Conservation (phyloP, 768 basidiomycete genomes). For the Hysterangium stoloniferum region DNA sequence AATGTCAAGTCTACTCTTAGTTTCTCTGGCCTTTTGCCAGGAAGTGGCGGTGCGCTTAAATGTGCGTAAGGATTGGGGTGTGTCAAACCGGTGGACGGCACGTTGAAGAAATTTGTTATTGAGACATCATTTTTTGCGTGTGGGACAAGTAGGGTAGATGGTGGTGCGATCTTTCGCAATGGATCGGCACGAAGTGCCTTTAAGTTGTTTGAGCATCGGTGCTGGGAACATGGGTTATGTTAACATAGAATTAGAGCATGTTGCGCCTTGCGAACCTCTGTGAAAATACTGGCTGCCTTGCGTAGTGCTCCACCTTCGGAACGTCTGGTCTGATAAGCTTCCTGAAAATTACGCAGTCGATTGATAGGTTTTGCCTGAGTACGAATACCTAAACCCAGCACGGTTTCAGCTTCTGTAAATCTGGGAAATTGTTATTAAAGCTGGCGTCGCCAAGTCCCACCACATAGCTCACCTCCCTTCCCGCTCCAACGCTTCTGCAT, state of each 20-base stretch:
- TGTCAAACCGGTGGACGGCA: neutral
- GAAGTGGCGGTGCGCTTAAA: slow-evolving; percentile 63
- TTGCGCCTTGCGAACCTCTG: neutral
- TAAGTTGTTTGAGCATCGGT: neutral
- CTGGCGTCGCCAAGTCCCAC: slow-evolving; percentile 11
- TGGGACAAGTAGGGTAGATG: neutral
- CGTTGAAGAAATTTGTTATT: slow-evolving; percentile 18
- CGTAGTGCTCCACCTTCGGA: slow-evolving; percentile 7
- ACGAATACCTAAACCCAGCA: slow-evolving; percentile 77
- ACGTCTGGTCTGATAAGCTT: slow-evolving; percentile 61
- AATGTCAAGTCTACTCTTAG: slow-evolving; percentile 59
- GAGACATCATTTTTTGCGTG: slow-evolving; percentile 6
- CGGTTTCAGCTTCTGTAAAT: slow-evolving; percentile 64
- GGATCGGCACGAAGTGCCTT: slow-evolving; percentile 1
- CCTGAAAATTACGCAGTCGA: slow-evolving; percentile 72
- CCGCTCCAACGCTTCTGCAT: slow-evolving; percentile 70
- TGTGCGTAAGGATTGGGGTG: slow-evolving; percentile 49
- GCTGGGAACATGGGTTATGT: neutral
- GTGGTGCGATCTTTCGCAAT: slow-evolving; percentile 2
- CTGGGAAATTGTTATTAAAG: slow-evolving; percentile 30
- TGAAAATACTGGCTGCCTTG: slow-evolving; percentile 3
- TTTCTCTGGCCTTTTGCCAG: slow-evolving; percentile 67
- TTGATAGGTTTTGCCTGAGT: slow-evolving; percentile 77
- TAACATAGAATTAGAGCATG: neutral
- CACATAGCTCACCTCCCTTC: slow-evolving; percentile 57